Evolutionary conservation across 2,329 filamentous ascomycete genomes (phyloP), one percentile per base, ranked within the genome.

Genomic region (Botrytis galanthina): DNA sequence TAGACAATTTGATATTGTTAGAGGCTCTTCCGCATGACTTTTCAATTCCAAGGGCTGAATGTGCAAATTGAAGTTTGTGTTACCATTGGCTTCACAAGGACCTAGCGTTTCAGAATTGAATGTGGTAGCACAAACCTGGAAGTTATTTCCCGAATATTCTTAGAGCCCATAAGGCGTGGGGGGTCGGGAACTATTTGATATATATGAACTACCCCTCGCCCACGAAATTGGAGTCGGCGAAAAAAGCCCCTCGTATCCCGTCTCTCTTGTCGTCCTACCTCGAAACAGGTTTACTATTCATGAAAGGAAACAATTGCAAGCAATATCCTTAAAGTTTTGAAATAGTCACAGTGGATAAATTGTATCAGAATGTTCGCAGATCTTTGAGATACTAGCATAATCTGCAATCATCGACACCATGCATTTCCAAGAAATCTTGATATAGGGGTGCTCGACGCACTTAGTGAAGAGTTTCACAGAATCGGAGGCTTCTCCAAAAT

Each of bases 401-500:
- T 70, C n/a, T 61, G 20, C 64, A 67, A 35, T 35, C 26, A 46
- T 12, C 44, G 54, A 37, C 18, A 22, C 20, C n/a, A 46, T 46
- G 54, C 22, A 61, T 26, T 44, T 44, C n/a, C n/a, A n/a, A 29
- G 42, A 32, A 42, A 35, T n/a, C 22, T 44, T 39, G 22, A 35
- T 7, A 37, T 67, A 51, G 29, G n/a, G 22, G 9, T 16, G 18
- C 32, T 37, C 32, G 26, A 5, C 39, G 63, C n/a, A 42, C 70
- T n/a, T 46, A 71, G 22, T 18, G 37, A 46, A 39, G 42, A 22
- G 9, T 14, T 8, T 39, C 20, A 57, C n/a, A 26, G 35, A 20
- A 32, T 32, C 44, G 60, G 70, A 57, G 70, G 29, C 46, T 67
- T 67, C 46, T 72, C 29, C 20, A 8, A n/a, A 29, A n/a, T 42